Evolutionary conservation across 2,329 filamentous ascomycete species (phyloP).

Genomic region (Aspergillus clavatus): DNA sequence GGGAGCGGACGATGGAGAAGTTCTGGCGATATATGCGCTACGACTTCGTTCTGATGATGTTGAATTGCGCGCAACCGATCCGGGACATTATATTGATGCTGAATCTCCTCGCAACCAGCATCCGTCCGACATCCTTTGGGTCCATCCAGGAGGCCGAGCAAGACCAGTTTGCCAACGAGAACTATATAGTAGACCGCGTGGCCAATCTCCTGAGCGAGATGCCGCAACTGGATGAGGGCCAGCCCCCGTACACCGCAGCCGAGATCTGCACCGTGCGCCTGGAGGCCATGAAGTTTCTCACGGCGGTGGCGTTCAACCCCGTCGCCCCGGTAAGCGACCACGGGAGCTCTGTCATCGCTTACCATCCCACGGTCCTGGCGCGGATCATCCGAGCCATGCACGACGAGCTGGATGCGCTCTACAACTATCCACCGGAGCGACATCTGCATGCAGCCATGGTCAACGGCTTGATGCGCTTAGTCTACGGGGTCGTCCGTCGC

Average conservation of each 20-base stretch:
- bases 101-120: constrained; percentile 52
- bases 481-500: constrained; percentile 55
- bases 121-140: constrained; percentile 51
- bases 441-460: constrained; percentile 49
- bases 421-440: constrained; percentile 46
- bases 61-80: constrained; percentile 55
- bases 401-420: constrained; percentile 62
- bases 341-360: constrained; percentile 60
- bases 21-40: constrained; percentile 57
- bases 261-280: constrained; percentile 42
- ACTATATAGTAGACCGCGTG: constrained; percentile 52
- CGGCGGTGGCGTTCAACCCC: constrained; percentile 37
- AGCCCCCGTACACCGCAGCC: constrained; percentile 33
- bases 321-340: constrained; percentile 58
- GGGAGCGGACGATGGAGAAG: constrained; percentile 37
- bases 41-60: constrained; percentile 55
- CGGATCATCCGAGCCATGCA: constrained; percentile 71
- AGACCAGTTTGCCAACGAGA: constrained; percentile 40
- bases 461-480: constrained; percentile 56
- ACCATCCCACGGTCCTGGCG: constrained; percentile 65
- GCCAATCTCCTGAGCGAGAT: constrained; percentile 54
- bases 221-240: constrained; percentile 43
- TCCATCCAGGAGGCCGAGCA: constrained; percentile 43
- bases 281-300: constrained; percentile 43
- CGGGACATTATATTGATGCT: constrained; percentile 52